Evolutionary conservation across 2,329 filamentous ascomycete species (phyloP).

Genomic region (Pseudopithomyces chartarum): DNA sequence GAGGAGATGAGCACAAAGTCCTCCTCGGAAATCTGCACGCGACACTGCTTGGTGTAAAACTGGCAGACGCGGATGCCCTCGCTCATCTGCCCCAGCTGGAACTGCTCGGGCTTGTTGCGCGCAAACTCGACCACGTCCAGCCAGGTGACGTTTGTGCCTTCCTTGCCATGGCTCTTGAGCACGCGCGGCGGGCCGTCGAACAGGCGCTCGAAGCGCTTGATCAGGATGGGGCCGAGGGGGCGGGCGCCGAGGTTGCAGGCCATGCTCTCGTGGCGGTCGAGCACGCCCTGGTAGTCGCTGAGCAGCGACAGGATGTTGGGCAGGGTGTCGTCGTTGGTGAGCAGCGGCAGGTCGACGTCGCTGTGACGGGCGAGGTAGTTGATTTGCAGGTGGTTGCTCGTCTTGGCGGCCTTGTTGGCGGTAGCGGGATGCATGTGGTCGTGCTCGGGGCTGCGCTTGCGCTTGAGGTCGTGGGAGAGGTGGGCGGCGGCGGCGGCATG

Average conservation of each 20-base stretch:
- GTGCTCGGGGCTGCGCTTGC: conserved; percentile 52
- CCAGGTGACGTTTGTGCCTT: conserved; percentile 72
- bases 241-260: conserved; percentile 84
- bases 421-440: conserved; percentile 39
- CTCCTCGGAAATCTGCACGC: conserved; percentile 85
- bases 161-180: conserved; percentile 65
- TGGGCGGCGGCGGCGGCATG: conserved; percentile 24
- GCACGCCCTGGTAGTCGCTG: conserved; percentile 80
- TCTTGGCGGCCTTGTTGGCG: conserved; percentile 59
- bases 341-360: conserved; percentile 64
- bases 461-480: conserved; percentile 47
- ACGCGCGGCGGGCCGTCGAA: conserved; percentile 81
- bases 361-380: conserved; percentile 70
- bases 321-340: conserved; percentile 71
- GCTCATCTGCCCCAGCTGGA: conserved; percentile 70
- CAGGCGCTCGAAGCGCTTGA: conserved; percentile 83
- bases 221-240: conserved; percentile 78
- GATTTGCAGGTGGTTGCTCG: conserved; percentile 66
- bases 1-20: conserved; percentile 85
- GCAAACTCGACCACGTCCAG: conserved; percentile 85
- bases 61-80: conserved; percentile 76
- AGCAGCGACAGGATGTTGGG: conserved; percentile 74
- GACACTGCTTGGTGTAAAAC: conserved; percentile 79
- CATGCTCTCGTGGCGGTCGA: conserved; percentile 84
- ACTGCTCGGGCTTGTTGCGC: conserved; percentile 77